Evolutionary conservation across 2,329 filamentous ascomycete species (phyloP).

Genomic region (Fusarium sp.): DNA sequence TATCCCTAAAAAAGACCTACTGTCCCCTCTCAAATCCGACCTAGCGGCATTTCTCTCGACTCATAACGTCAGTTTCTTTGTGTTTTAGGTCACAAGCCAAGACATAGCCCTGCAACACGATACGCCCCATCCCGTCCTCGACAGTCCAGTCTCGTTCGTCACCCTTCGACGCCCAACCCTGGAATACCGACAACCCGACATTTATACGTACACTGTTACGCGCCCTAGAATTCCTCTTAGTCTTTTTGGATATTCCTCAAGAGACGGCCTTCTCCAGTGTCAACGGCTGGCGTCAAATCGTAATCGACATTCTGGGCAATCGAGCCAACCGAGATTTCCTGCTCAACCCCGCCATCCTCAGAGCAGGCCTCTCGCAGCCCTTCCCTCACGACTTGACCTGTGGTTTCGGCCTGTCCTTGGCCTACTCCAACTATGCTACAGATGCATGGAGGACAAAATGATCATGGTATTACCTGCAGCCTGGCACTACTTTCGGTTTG

Average conservation of each 20-base stretch:
- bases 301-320: slow-evolving; percentile 29
- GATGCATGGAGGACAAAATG: slow-evolving; percentile 58
- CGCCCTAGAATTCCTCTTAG: neutral
- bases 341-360: slow-evolving; percentile 46
- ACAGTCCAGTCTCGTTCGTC: slow-evolving; percentile 29
- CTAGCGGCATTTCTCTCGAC: slow-evolving; percentile 8
- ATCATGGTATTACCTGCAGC: slow-evolving; percentile 53
- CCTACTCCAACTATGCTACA: slow-evolving; percentile 58
- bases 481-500: slow-evolving; percentile 15
- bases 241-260: slow-evolving; percentile 18
- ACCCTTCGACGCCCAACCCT: slow-evolving; percentile 31
- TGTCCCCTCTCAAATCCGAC: neutral
- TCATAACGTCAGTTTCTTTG: slow-evolving; percentile 31
- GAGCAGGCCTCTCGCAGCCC: slow-evolving; percentile 34
- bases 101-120: slow-evolving; percentile 27
- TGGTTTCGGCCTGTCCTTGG: slow-evolving; percentile 40
- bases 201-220: slow-evolving; percentile 10
- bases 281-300: slow-evolving; percentile 30
- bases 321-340: slow-evolving; percentile 46
- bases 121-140: slow-evolving; percentile 18
- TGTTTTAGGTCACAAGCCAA: slow-evolving; percentile 43
- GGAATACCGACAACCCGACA: slow-evolving; percentile 34
- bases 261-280: slow-evolving; percentile 22
- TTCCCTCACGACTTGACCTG: slow-evolving; percentile 33
- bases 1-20: neutral